A percentile compares a stretch with the other conserved stretches of the same genome.
Evolutionary conservation across 352 stramenopile genomes (phyloP).

Genomic region (Phytophthora syringae): DNA sequence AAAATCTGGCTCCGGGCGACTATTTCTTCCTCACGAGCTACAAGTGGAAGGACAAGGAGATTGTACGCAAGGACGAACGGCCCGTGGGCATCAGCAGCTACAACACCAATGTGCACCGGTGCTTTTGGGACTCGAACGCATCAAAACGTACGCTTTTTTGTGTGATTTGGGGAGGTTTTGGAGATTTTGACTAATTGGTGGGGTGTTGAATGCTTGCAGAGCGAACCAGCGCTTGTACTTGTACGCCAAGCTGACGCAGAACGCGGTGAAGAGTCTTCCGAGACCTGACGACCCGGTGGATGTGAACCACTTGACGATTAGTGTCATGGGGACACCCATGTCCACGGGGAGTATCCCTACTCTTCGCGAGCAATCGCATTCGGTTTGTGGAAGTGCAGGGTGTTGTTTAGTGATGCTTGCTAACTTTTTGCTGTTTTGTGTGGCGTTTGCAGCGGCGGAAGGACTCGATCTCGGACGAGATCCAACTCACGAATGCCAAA

Average conservation of each 20-base stretch:
- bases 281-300: slow-evolving; percentile 65
- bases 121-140: slow-evolving; percentile 84
- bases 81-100: slow-evolving; percentile 83
- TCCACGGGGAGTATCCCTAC: slow-evolving; percentile 22
- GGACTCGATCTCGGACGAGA: slow-evolving; percentile 73
- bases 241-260: slow-evolving; percentile 82
- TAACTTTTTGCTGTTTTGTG: slow-evolving; percentile 19
- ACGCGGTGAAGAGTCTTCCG: slow-evolving; percentile 71
- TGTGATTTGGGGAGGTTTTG: too few species aligned
- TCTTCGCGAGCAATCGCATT: slow-evolving; percentile 34
- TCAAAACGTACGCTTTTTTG: slow-evolving; percentile 68
- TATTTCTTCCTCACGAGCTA: slow-evolving; percentile 91
- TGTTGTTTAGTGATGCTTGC: not conserved
- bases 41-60: slow-evolving; percentile 89
- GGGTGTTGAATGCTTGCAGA: slow-evolving; percentile 32
- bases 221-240: slow-evolving; percentile 75
- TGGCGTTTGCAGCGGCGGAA: slow-evolving; percentile 35
- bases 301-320: slow-evolving; percentile 68
- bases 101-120: slow-evolving; percentile 84
- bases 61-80: slow-evolving; percentile 81
- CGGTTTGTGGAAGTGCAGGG: slow-evolving; percentile 20
- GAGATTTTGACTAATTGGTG: not conserved
- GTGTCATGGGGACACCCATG: slow-evolving; percentile 60
- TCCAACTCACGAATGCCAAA: slow-evolving; percentile 71
- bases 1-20: slow-evolving; percentile 75